These are phyloP conservation scores for Falciphora oryzae DNA, from an alignment of 2,329 filamentous ascomycete species.

Conservation along the genomic window DNA sequence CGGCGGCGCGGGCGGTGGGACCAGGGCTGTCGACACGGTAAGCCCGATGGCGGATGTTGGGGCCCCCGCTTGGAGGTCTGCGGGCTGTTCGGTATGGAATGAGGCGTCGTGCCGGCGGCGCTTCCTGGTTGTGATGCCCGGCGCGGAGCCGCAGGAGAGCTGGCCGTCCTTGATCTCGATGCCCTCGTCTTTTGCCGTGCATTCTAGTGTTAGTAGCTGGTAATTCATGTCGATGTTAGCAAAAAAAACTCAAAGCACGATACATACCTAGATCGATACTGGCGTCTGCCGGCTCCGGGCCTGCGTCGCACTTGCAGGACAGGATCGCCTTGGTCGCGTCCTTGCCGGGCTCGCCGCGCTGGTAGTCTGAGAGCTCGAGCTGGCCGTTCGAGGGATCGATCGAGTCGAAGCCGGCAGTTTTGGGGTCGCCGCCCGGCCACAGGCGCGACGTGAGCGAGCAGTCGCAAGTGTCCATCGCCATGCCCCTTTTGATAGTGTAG, in stretches of 20 bases:
- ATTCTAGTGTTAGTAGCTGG: not conserved
- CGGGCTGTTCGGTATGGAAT: too few relatives aligned
- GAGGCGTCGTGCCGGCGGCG: too few relatives aligned
- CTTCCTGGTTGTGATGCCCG: not conserved
- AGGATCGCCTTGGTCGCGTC: not conserved
- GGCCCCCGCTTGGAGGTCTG: too few relatives aligned
- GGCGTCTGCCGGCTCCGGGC: not conserved
- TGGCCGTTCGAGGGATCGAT: not conserved
- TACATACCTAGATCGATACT: conserved; percentile 4
- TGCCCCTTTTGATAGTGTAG: not conserved
- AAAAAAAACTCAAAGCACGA: not conserved
- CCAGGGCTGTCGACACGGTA: too few relatives aligned
- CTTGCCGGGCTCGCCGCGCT: not conserved
- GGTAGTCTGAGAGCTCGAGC: not conserved
- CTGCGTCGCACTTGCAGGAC: not conserved
- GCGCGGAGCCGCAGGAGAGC: not conserved
- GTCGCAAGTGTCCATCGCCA: not conserved
- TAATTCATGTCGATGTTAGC: not conserved
- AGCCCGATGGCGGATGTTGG: too few relatives aligned
- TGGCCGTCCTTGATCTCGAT: not conserved
- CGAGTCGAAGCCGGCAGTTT: not conserved
- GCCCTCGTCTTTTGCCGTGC: not conserved
- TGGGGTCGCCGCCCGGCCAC: not conserved
- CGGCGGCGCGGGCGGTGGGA: too few relatives aligned
- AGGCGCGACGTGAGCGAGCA: not conserved